Evolutionary conservation across 345 rosid genomes (phyloP).

Genomic region (Eucalyptus leucophloia): DNA sequence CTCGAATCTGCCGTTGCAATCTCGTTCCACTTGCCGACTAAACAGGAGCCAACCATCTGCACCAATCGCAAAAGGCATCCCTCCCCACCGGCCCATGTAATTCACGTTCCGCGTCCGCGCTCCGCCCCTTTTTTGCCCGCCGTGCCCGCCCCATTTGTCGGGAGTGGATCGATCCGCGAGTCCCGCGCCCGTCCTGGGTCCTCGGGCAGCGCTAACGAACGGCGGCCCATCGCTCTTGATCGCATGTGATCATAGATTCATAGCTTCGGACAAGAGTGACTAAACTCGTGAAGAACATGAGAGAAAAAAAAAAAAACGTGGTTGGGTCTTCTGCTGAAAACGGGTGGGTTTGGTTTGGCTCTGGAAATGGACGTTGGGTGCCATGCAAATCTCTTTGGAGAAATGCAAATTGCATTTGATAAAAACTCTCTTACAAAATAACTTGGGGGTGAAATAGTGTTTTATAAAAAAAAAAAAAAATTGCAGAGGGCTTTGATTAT

Average conservation of each 20-base stretch:
- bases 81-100: background rate
- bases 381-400: no score
- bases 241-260: background rate
- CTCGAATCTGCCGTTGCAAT: background rate
- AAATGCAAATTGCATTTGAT: no score
- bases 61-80: background rate
- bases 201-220: background rate
- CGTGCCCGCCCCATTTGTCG: background rate
- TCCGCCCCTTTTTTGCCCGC: background rate
- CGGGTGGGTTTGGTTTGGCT: accelerated
- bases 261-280: background rate
- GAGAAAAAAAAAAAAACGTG: no score
- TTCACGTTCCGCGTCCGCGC: background rate
- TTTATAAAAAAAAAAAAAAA: no score
- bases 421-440: no score
- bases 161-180: background rate
- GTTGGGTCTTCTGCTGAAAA: no score
- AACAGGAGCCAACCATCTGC: background rate
- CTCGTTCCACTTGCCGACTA: background rate
- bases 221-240: background rate
- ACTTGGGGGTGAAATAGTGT: accelerated
- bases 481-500: accelerated
- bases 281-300: background rate
- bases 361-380: no score
- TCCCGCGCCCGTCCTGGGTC: background rate